These are phyloP conservation scores for Exserohilum rostratum DNA, from an alignment of 2,329 filamentous ascomycete genomes.

Conservation along the genomic window DNA sequence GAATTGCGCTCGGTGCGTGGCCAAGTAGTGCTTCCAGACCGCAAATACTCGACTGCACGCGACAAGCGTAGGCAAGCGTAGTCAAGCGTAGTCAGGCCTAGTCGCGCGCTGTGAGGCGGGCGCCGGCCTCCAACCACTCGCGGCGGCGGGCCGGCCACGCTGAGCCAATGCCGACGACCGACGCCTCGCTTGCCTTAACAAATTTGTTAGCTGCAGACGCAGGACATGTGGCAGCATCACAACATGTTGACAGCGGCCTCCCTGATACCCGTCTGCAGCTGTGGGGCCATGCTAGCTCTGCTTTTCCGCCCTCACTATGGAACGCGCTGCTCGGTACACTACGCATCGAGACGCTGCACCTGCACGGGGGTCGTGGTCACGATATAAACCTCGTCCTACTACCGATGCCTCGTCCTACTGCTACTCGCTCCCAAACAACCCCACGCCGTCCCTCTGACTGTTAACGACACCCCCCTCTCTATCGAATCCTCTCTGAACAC, in stretches of 20 bases:
- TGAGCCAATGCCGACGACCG: slow-evolving; percentile 38
- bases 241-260: slow-evolving; percentile 43
- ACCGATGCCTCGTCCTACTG: slow-evolving; percentile 20
- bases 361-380: slow-evolving; percentile 18
- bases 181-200: slow-evolving; percentile 35
- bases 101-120: slow-evolving; percentile 41
- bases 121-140: slow-evolving; percentile 30
- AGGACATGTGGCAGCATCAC: slow-evolving; percentile 50
- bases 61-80: slow-evolving; percentile 25
- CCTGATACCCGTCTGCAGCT: slow-evolving; percentile 43
- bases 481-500: slow-evolving; percentile 22
- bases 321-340: slow-evolving; percentile 33
- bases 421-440: neutral
- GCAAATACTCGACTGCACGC: slow-evolving; percentile 33
- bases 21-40: slow-evolving; percentile 35
- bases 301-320: slow-evolving; percentile 41
- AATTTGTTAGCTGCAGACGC: slow-evolving; percentile 46
- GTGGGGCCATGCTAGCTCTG: slow-evolving; percentile 43
- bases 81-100: too few relatives aligned
- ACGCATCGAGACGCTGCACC: slow-evolving; percentile 34
- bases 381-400: slow-evolving; percentile 43
- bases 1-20: slow-evolving; percentile 30
- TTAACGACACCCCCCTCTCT: slow-evolving; percentile 11
- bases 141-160: slow-evolving; percentile 35
- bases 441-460: neutral